Conservation (phyloP, 129 eudicot genomes). For the Flaveria bidentis region DNA sequence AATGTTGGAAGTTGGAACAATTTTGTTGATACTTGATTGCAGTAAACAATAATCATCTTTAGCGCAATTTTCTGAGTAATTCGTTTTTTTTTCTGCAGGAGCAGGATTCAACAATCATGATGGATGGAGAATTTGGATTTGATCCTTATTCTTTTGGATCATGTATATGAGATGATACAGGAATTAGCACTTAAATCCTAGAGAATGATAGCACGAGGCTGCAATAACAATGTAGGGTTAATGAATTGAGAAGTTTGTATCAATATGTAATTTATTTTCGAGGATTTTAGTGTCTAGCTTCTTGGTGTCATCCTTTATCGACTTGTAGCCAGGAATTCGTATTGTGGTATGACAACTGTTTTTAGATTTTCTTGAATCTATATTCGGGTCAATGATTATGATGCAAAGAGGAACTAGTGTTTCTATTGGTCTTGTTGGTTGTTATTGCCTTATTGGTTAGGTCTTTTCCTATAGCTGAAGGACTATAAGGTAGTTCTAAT, state of each 20-base stretch:
- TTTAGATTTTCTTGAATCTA: constrained; percentile 27
- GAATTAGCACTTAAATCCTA: constrained; percentile 38
- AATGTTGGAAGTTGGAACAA: neutral
- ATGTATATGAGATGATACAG: constrained; percentile 34
- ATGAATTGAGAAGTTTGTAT: constrained; percentile 47
- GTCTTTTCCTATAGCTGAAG: neutral
- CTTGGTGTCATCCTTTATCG: constrained; percentile 33
- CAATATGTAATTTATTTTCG: constrained; percentile 44
- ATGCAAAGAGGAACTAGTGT: constrained; percentile 29
- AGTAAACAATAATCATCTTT: neutral
- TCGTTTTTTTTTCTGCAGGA: constrained; percentile 51
- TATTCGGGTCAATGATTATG: constrained; percentile 13
- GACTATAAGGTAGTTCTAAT: no score
- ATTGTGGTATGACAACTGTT: constrained; percentile 22
- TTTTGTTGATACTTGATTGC: neutral
- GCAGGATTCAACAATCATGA: constrained; percentile 54
- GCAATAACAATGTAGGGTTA: constrained; percentile 32
- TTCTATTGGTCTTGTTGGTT: constrained; percentile 1
- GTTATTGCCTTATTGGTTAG: neutral
- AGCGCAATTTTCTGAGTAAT: no score
- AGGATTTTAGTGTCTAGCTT: constrained; percentile 34
- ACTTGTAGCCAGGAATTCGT: constrained; percentile 38
- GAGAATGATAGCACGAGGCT: constrained; percentile 37
- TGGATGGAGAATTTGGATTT: constrained; percentile 59
- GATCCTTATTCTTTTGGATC: constrained; percentile 65